Base-by-base conservation (phyloP, 352 stramenopile species). In the Nothophytophthora sp. region DNA sequence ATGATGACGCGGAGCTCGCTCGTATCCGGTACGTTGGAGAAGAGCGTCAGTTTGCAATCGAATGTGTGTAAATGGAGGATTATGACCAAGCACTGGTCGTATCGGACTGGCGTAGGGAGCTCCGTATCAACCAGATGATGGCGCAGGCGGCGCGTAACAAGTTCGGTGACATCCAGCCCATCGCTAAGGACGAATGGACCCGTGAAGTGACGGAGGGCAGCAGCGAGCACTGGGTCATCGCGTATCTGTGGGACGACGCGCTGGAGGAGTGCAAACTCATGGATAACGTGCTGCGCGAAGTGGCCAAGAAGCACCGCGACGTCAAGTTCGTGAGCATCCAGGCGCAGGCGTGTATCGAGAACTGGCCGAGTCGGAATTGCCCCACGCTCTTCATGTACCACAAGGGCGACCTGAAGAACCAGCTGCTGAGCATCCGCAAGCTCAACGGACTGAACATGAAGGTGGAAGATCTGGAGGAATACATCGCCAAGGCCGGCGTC, bases 281-380 rank as follows among this genome's bases (percentile, higher is more conserved):
- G 83, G 88, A 97, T 49, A 74, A 94, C 50, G 69, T 92, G 22
- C 74, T 97, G 13, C 76, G 83, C 7, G 73, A 70, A 15, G 74
- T 98, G 16, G 89, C 88, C 18, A 80, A 78, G 55, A 88, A 84
- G 47, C 88, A 97, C 60, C 80, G 79, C 47, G 86, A 96, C 50
- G 74, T 98, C 51, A 98, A 98, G 67, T 97, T 98, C 48, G 86
- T 98, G 48, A 95, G 88, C 59, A 98, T 98, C 55, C 85, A 94
- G 49, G 88, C 84, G 24, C 86, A 92, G 48, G 77, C 86, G 7
- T 93, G 84, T 20, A 90, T 98, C 38, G 89, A 97, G 65, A 97
- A 97, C 65, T 98, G 89, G 90, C 92, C 92, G 22, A 50, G 85
- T 25, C 66, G 75, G 40, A 97, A 97, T 73, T 90, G 95, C 58